A percentile compares a stretch with the other conserved stretches of the same genome.
These are phyloP conservation scores for Fusarium coicis DNA, from an alignment of 2,329 filamentous ascomycete genomes.

Conservation along the genomic window DNA sequence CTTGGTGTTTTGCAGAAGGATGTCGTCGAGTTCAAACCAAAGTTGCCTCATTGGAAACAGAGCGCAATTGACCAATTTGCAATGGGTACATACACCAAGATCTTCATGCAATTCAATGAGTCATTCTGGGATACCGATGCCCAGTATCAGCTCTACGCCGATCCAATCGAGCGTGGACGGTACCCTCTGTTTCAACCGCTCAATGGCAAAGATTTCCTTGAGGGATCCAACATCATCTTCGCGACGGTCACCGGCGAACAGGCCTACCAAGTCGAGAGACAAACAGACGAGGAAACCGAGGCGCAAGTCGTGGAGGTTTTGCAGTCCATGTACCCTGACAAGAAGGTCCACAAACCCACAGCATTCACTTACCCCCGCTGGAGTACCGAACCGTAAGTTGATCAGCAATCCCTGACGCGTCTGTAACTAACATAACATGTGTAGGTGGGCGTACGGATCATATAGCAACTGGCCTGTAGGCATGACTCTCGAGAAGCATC, in stretches of 20 bases:
- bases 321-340: neutral
- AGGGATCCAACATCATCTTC: neutral
- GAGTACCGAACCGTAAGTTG: neutral
- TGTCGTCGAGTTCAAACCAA: neutral
- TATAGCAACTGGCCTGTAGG: slow-evolving; percentile 76
- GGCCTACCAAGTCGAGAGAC: neutral
- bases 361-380: neutral
- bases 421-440: neutral
- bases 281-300: neutral
- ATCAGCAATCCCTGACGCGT: fast-evolving
- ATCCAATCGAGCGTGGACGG: neutral
- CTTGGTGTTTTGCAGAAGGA: neutral
- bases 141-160: neutral
- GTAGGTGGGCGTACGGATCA: slow-evolving; percentile 63
- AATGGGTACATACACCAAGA: neutral
- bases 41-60: neutral
- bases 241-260: neutral
- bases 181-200: neutral
- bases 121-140: neutral
- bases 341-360: neutral
- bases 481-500: slow-evolving; percentile 71
- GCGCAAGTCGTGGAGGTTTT: neutral
- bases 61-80: neutral
- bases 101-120: neutral
- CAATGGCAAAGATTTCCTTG: neutral